Evolutionary conservation across 2,329 filamentous ascomycete species (phyloP), one percentile per base, ranked within the genome.

Genomic region (Diplocarpon rosae): DNA sequence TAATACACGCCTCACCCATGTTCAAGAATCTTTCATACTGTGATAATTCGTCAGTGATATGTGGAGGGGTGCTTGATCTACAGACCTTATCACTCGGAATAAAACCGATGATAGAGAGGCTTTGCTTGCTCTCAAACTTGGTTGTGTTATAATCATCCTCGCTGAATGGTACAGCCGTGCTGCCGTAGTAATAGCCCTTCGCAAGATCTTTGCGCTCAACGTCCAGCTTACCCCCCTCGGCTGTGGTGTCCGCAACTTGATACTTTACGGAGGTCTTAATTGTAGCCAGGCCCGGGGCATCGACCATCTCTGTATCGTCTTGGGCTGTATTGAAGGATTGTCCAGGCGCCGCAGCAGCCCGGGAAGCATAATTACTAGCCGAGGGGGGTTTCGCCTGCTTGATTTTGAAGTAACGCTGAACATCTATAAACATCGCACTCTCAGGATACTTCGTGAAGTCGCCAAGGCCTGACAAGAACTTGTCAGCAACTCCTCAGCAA

Each of bases 161-260:
- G 52, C 78, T 85, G 54, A 98, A 95, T 53, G 84, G 81, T 1
- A 98, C 90, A 2, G 85, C 87, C 0, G 90, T 95, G 45, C 88
- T 76, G 37, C 92, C 92, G 61, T 98, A 98, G 58, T 87, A 81
- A 58, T 90, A 98, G 0, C 92, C 92, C 62, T 88, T 94, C n/a
- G 86, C 86, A 31, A 98, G 71, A 13, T 86, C 77, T 12, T 94
- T 88, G 46, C 79, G 78, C 24, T 84, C 78, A 20, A 98, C 80
- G 42, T 95, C 86, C 43, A 73, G 74, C 65, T 90, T 94, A 11
- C 85, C 84, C 13, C 85, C 87, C 0, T 83, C 79, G 0, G 79
- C 80, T 32, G 75, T 69, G 5, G 82, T 74, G 49, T 95, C 85
- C 31, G 81, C 76, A 47, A 96, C 75, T 56, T 83, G 82, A 64